Percentiles rank a stretch among this genome's conserved stretches.
Conservation (phyloP, 1,139 yeast genomes). For the Martiniozyma asiatica region DNA sequence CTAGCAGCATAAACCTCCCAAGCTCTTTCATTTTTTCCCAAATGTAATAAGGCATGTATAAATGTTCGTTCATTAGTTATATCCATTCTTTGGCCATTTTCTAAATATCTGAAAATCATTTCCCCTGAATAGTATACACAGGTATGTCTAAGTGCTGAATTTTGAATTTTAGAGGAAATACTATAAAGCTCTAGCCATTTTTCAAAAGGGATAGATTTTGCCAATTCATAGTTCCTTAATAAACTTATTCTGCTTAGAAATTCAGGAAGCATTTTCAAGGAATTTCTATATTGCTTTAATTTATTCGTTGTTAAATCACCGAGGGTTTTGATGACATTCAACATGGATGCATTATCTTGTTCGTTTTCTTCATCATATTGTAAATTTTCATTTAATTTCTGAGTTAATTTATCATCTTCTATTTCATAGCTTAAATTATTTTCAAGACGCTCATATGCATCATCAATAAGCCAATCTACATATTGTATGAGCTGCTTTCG, state of each 20-base stretch:
- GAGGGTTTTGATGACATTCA: too few relatives aligned
- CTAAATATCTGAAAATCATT: conserved; percentile 15
- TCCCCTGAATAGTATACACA: conserved; percentile 21
- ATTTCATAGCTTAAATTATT: conserved; percentile 6
- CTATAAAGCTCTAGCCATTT: conserved; percentile 15
- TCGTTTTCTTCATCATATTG: conserved; percentile 1
- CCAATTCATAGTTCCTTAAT: conserved; percentile 11
- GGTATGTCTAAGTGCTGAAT: conserved; percentile 15
- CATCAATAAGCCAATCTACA: conserved; percentile 20
- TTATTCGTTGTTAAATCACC: too few relatives aligned
- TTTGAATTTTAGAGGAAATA: conserved; percentile 18
- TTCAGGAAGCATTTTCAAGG: conserved; percentile 16
- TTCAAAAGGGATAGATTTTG: conserved; percentile 14
- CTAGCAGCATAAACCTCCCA: conserved; percentile 17
- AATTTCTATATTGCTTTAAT: too few relatives aligned
- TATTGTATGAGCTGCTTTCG: conserved; percentile 14
- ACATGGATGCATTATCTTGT: conserved; percentile 13
- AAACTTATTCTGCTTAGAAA: conserved; percentile 14
- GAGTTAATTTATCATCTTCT: conserved; percentile 2
- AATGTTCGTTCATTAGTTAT: conserved; percentile 23
- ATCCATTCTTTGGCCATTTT: conserved; percentile 18
- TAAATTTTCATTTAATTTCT: conserved; percentile 6
- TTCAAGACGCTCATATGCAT: conserved; percentile 11
- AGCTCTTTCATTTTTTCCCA: conserved; percentile 14
- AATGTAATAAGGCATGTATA: conserved; percentile 19